Conservation (phyloP, 2,329 filamentous ascomycete species). For the Aurifilum marmelostoma region DNA sequence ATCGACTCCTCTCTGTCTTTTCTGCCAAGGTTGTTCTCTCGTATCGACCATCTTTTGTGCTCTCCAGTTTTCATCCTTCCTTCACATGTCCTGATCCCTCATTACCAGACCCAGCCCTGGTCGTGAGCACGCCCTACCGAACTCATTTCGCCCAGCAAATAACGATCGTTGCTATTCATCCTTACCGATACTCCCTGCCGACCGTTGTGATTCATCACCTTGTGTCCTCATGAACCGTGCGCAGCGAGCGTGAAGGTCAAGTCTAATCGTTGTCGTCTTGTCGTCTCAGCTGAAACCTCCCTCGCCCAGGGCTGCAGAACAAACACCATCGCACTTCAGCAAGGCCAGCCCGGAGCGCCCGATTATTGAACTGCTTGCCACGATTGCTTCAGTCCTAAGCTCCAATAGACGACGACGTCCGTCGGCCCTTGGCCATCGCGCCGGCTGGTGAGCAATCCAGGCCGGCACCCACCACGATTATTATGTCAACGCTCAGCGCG, state of each 20-base stretch:
- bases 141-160: background rate
- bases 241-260: background rate
- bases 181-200: background rate
- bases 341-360: background rate
- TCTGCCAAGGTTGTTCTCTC: background rate
- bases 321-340: background rate
- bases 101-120: background rate
- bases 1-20: background rate
- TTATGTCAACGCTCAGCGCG: conserved; percentile 12
- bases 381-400: background rate
- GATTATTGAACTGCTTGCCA: background rate
- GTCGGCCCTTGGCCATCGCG: background rate
- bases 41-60: background rate
- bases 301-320: background rate
- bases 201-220: background rate
- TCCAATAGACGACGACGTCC: background rate
- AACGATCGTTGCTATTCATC: background rate
- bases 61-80: background rate
- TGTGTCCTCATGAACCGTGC: background rate
- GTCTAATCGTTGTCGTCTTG: background rate
- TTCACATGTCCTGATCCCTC: conserved; percentile 2
- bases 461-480: conserved; percentile 6
- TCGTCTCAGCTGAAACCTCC: background rate
- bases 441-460: conserved; percentile 1
- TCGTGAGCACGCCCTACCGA: background rate